These are phyloP conservation scores for Coprinopsis sp. DNA, from an alignment of 768 basidiomycete genomes.

Conservation along the genomic window DNA sequence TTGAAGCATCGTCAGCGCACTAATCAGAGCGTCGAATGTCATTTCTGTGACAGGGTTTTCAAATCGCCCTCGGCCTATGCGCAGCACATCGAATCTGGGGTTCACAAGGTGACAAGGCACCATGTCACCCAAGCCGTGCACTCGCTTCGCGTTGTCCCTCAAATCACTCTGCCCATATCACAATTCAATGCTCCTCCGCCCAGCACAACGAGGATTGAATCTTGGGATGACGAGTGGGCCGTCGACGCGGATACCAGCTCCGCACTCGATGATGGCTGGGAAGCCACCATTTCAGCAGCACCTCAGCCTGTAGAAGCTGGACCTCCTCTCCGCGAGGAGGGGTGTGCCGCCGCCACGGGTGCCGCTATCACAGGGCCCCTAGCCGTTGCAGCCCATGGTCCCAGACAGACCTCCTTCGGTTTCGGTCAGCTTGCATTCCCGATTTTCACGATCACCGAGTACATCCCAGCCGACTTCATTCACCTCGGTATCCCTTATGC, in stretches of 20 bases:
- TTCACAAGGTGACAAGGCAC: conserved; percentile 42
- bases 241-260: background rate
- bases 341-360: conserved; percentile 24
- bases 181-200: too few species aligned
- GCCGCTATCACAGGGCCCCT: conserved; percentile 29
- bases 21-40: conserved; percentile 36
- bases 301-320: background rate
- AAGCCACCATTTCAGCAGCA: background rate
- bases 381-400: background rate
- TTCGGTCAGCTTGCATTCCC: background rate
- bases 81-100: conserved; percentile 60
- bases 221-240: too few species aligned
- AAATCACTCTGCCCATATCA: conserved; percentile 37
- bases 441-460: background rate
- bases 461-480: conserved; percentile 6
- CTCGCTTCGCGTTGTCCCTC: conserved; percentile 44
- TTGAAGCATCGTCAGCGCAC: conserved; percentile 40
- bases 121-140: conserved; percentile 43
- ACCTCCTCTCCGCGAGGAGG: background rate
- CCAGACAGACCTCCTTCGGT: background rate
- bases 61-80: conserved; percentile 46
- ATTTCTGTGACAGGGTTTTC: conserved; percentile 37
- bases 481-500: conserved; percentile 38
- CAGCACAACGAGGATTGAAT: too few species aligned
- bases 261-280: conserved; percentile 8